phyloP scores from a whole-genome alignment of 148 eudicot genomes.

The Cornus kousa region DNA sequence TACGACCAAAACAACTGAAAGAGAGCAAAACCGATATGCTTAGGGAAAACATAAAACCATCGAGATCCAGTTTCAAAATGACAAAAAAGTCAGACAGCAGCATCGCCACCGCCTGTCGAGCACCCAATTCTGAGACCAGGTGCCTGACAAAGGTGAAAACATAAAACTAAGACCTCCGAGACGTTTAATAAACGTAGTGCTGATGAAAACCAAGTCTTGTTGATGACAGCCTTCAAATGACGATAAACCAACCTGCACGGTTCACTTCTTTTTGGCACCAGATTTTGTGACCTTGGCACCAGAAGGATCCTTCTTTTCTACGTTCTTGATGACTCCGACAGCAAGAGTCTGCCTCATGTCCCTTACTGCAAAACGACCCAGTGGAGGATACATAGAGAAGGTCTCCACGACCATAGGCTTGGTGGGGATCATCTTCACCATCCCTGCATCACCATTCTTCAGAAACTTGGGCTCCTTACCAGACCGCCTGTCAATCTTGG shows the following conservation, averaged over 20 bases:
- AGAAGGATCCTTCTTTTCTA: slow-evolving; percentile 32
- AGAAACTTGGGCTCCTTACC: slow-evolving; percentile 37
- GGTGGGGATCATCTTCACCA: slow-evolving; percentile 37
- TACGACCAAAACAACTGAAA: background rate
- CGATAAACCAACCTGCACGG: background rate
- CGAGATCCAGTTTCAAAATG: background rate
- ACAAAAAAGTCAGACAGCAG: background rate
- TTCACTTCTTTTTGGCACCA: slow-evolving; percentile 37
- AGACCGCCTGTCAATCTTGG: slow-evolving; percentile 37
- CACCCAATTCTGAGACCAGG: slow-evolving; percentile 27
- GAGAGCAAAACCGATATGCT: background rate
- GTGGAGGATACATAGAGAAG: slow-evolving; percentile 28
- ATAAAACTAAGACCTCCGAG: background rate
- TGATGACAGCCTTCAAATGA: background rate
- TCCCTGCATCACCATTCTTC: slow-evolving; percentile 37
- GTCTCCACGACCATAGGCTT: slow-evolving; percentile 41
- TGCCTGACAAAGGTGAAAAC: slow-evolving; percentile 6
- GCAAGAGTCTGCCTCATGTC: slow-evolving; percentile 36
- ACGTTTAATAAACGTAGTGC: background rate
- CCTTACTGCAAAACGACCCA: slow-evolving; percentile 34
- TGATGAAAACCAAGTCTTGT: background rate
- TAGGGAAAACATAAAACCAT: background rate
- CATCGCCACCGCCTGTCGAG: slow-evolving; percentile 35
- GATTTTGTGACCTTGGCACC: slow-evolving; percentile 41
- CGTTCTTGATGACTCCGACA: slow-evolving; percentile 33